Base-by-base conservation (phyloP, 805 yeast genomes). In the Candida ovalis region DNA sequence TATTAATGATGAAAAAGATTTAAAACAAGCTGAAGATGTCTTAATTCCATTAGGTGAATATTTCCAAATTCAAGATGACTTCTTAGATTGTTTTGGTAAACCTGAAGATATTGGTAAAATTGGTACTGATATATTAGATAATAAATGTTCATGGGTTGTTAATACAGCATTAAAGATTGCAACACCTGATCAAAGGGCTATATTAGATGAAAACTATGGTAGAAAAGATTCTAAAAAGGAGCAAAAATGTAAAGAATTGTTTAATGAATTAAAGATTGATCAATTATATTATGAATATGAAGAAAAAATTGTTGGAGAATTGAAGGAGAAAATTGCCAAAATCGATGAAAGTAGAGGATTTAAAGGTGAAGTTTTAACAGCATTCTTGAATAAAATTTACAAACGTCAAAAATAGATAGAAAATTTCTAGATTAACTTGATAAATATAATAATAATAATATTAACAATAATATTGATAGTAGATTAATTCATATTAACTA, bases 31-130 rank as follows among this genome's bases (percentile, higher is more conserved):
- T 18, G 77, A 76, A 53, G 94, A 88, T 58, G 82, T 94, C 38
- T 77, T 94, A 68, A 83, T 94, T 55, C 97, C 97, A 48, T 79
- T 94, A 58, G 99, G 99, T 50, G 97, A 94, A 70, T 94, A 94
- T 69, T 94, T 94, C 84, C 99, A 94, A 75, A 88, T 94, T 59
- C 99, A 94, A 74, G 99, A 94, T 67, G 99, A 94, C 69, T 94
- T 77, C 74, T 80, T 94, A 57, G 99, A 94, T 71, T 88, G 97
- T 70, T 94, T 88, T 64, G 99, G 99, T 56, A 89, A 92, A 60
- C 97, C 99, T 39, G 95, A 88, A 65, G 89, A 92, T 63, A 94
- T 91, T 64, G 99, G 99, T 54, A 94, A 94, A 77, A 89, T 94
- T 59, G 99, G 99, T 58, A 94, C 99, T 51, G 99, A 94, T 68